These are phyloP conservation scores for Limonomyces culmigenus DNA, from an alignment of 1,284 basidiomycete species.

Conservation along the genomic window DNA sequence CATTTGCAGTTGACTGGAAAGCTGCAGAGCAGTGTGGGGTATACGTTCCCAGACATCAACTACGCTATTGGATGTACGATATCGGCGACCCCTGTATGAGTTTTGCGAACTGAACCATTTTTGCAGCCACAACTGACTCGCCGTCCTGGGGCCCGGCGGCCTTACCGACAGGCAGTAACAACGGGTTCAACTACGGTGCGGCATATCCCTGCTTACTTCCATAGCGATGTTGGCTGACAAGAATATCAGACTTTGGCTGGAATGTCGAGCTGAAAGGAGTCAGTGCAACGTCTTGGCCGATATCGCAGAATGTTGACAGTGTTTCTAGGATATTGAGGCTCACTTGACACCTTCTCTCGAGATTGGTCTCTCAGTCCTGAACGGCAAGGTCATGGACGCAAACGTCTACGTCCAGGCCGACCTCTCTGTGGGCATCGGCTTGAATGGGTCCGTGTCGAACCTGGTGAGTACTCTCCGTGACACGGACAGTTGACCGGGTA, in stretches of 20 bases:
- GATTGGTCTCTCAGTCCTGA: background rate
- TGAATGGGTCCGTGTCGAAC: background rate
- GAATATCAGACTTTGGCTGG: background rate
- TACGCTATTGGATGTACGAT: background rate
- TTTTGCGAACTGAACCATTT: background rate
- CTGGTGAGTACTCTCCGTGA: background rate
- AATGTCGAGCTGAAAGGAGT: too few relatives aligned
- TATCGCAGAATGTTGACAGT: background rate
- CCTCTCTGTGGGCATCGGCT: background rate
- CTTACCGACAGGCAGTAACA: background rate
- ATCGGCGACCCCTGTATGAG: background rate
- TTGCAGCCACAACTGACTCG: background rate
- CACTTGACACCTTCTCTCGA: background rate
- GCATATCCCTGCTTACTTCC: background rate
- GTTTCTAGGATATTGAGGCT: background rate
- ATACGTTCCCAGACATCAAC: background rate
- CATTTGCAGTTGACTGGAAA: too few relatives aligned
- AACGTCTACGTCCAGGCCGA: background rate
- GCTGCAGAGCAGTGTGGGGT: background rate
- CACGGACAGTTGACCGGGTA: background rate
- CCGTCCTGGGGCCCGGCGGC: background rate
- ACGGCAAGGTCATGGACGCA: background rate
- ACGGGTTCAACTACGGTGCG: background rate
- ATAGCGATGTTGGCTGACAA: background rate
- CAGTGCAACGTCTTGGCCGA: too few relatives aligned